Percentiles rank a stretch among this genome's conserved stretches.
Conservation (phyloP, 139 green algal genomes). For the Picochlorum sp. region DNA sequence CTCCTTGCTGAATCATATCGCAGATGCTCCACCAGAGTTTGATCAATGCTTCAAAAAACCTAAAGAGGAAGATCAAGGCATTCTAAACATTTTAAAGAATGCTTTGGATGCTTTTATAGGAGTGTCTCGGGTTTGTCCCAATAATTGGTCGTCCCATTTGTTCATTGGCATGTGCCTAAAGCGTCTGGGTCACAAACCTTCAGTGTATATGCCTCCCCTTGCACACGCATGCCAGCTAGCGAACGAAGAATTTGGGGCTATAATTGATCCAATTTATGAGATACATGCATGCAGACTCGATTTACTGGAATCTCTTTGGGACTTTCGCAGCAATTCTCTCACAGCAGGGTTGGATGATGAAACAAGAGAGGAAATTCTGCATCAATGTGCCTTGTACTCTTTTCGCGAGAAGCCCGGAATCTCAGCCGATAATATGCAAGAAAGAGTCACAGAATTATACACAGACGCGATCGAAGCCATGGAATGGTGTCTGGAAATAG, state of each 20-base stretch:
- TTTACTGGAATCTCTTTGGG: background rate
- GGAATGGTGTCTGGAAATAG: constrained; percentile 10
- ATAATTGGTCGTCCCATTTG: constrained; percentile 3
- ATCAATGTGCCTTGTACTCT: background rate
- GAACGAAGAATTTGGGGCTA: constrained; percentile 1
- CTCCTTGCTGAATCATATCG: background rate
- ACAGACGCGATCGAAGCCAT: constrained; percentile 11
- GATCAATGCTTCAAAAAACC: background rate
- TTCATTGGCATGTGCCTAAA: constrained; percentile 1
- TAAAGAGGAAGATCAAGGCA: background rate
- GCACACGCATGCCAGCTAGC: constrained; percentile 3
- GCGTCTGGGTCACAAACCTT: background rate
- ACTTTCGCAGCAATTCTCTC: background rate
- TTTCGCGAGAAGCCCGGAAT: background rate
- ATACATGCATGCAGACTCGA: constrained; percentile 4
- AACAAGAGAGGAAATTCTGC: background rate
- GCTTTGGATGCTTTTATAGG: constrained; percentile 6
- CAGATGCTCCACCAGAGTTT: constrained; percentile 5
- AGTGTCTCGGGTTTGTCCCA: background rate
- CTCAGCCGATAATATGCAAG: background rate
- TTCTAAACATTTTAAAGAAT: background rate
- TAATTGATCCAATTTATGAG: constrained; percentile 9
- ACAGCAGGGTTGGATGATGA: background rate
- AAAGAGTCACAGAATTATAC: background rate
- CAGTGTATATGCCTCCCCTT: constrained; percentile 4